These are phyloP conservation scores for Lasiodiplodia gonubiensis DNA, from an alignment of 2,329 filamentous ascomycete species.

Conservation along the genomic window DNA sequence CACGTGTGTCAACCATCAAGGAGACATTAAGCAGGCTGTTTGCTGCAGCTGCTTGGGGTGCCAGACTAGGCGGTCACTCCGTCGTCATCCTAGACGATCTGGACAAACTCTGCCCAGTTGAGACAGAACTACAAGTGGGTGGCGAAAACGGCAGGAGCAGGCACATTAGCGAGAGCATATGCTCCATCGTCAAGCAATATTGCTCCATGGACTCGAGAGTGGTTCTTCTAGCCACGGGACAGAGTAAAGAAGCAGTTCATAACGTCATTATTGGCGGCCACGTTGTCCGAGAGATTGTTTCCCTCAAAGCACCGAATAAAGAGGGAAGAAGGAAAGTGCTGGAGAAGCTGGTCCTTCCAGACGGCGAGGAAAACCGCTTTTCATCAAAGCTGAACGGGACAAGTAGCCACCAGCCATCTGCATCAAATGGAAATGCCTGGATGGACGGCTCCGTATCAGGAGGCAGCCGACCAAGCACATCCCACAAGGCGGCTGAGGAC, in stretches of 20 bases:
- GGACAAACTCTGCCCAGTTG: slow-evolving; percentile 88
- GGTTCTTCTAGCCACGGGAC: slow-evolving; percentile 86
- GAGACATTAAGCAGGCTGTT: slow-evolving; percentile 85
- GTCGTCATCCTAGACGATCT: slow-evolving; percentile 91
- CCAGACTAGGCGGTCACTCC: slow-evolving; percentile 80
- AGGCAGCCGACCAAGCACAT: slow-evolving; percentile 51
- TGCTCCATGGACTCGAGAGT: slow-evolving; percentile 80
- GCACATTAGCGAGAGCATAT: slow-evolving; percentile 88
- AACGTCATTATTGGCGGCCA: slow-evolving; percentile 90
- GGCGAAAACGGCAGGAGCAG: slow-evolving; percentile 92
- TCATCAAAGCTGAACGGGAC: slow-evolving; percentile 30
- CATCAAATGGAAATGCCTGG: slow-evolving; percentile 59
- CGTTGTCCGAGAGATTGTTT: slow-evolving; percentile 88
- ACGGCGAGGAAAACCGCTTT: neutral
- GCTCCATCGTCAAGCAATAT: slow-evolving; percentile 81
- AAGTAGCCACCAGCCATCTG: neutral
- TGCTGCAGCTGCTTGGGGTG: slow-evolving; percentile 88
- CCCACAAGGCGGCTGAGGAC: slow-evolving; percentile 32
- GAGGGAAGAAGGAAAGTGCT: slow-evolving; percentile 83
- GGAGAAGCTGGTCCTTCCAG: slow-evolving; percentile 67
- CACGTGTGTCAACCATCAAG: slow-evolving; percentile 85
- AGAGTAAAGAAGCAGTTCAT: slow-evolving; percentile 91
- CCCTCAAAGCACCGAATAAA: slow-evolving; percentile 89
- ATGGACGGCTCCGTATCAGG: slow-evolving; percentile 66
- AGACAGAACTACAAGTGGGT: slow-evolving; percentile 92